Evolutionary conservation across 2,329 filamentous ascomycete species (phyloP).

Genomic region (Leptographium flavum): DNA sequence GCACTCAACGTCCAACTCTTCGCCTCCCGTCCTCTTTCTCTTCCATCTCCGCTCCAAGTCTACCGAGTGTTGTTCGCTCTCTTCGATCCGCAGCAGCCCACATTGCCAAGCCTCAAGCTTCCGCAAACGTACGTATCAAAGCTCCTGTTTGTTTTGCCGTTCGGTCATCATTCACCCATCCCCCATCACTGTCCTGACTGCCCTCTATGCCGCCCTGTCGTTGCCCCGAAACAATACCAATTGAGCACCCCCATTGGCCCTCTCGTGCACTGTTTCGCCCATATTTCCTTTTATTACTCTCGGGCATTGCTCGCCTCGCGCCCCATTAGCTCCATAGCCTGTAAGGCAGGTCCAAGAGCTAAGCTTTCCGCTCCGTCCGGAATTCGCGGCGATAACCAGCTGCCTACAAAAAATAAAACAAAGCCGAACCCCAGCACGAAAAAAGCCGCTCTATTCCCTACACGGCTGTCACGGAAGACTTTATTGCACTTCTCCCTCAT

Average conservation of each 20-base stretch:
- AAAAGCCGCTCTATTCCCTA: constrained; percentile 6
- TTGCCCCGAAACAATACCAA: too few species aligned
- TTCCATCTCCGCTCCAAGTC: constrained; percentile 1
- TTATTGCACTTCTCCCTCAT: not conserved
- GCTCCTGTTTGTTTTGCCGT: too few species aligned
- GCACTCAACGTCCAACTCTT: constrained; percentile 1
- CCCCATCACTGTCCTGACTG: too few species aligned
- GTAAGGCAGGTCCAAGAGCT: constrained; percentile 8
- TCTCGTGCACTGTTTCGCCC: not conserved
- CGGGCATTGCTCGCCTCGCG: not conserved
- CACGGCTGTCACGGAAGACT: not conserved
- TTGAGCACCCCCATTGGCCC: not conserved
- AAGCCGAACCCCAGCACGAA: constrained; percentile 3
- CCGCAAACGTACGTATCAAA: too few species aligned
- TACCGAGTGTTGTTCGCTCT: constrained; percentile 6
- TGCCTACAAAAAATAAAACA: constrained; percentile 2
- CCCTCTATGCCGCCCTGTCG: too few species aligned
- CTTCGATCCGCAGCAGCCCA: constrained; percentile 2
- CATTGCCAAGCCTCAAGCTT: constrained; percentile 5
- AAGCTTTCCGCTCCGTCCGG: constrained; percentile 9
- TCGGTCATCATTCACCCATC: too few species aligned
- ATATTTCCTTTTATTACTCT: not conserved
- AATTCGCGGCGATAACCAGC: constrained; percentile 11
- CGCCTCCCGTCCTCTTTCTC: not conserved
- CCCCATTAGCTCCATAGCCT: not conserved